Conservation (phyloP, 352 stramenopile species). For the Phytopythium delawarense region DNA sequence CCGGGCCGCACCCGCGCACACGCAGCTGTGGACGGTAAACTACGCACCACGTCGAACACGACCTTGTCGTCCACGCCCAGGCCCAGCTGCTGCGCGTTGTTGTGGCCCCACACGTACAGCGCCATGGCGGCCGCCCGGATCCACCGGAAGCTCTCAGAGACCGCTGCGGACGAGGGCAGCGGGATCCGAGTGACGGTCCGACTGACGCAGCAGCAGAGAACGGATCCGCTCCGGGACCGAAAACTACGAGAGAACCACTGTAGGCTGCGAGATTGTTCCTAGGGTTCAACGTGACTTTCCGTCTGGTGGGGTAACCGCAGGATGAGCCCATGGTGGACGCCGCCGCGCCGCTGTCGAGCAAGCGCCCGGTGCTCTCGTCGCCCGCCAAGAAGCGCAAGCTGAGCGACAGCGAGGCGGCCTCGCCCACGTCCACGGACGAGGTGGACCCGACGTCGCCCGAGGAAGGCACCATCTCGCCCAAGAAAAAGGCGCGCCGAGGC, state of each 20-base stretch:
- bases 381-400: slow-evolving; percentile 44
- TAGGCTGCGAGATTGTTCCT: no score
- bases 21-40: not conserved
- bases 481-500: slow-evolving; percentile 37
- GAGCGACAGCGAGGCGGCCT: slow-evolving; percentile 15
- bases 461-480: slow-evolving; percentile 34
- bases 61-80: slow-evolving; percentile 46
- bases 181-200: not conserved
- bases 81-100: slow-evolving; percentile 67
- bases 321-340: slow-evolving; percentile 17
- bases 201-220: not conserved
- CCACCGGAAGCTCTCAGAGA: not conserved
- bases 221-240: no score
- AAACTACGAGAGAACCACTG: not conserved
- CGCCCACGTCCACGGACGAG: slow-evolving; percentile 40
- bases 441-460: slow-evolving; percentile 13
- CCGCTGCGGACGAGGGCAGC: not conserved
- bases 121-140: slow-evolving; percentile 32
- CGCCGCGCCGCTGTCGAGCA: slow-evolving; percentile 16
- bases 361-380: slow-evolving; percentile 34
- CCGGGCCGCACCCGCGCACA: not conserved
- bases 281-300: no score
- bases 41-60: slow-evolving; percentile 47
- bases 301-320: no score
- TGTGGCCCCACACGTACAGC: slow-evolving; percentile 74